These are phyloP conservation scores for Microcyclospora pomicola DNA, from an alignment of 2,329 filamentous ascomycete genomes.

Conservation along the genomic window DNA sequence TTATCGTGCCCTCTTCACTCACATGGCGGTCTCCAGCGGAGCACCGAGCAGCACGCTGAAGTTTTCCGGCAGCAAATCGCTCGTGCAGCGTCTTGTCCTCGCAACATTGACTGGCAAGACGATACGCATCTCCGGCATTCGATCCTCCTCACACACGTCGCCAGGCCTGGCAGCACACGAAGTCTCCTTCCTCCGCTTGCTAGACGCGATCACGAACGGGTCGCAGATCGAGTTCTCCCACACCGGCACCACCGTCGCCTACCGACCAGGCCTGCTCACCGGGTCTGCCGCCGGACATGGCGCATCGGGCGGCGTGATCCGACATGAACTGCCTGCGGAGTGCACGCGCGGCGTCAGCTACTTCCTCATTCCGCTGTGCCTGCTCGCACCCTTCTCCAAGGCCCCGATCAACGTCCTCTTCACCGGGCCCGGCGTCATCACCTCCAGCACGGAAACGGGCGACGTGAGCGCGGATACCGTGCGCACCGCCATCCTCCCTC, in stretches of 20 bases:
- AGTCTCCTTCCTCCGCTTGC: slow-evolving; percentile 85
- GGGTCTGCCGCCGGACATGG: slow-evolving; percentile 67
- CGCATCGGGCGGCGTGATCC: slow-evolving; percentile 59
- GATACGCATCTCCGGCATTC: slow-evolving; percentile 87
- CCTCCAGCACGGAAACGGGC: slow-evolving; percentile 64
- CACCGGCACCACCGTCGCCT: slow-evolving; percentile 85
- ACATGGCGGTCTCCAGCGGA: slow-evolving; percentile 16
- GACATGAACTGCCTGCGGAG: slow-evolving; percentile 63
- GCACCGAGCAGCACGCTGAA: slow-evolving; percentile 13
- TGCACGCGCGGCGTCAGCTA: slow-evolving; percentile 77
- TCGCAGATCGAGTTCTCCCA: slow-evolving; percentile 90
- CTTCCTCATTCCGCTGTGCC: slow-evolving; percentile 77
- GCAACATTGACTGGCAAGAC: slow-evolving; percentile 82
- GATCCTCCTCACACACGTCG: slow-evolving; percentile 68
- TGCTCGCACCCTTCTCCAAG: slow-evolving; percentile 88
- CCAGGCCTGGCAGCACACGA: slow-evolving; percentile 87
- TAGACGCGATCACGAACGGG: slow-evolving; percentile 92
- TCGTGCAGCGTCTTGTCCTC: slow-evolving; percentile 73
- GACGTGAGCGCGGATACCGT: slow-evolving; percentile 90
- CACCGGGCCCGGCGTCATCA: slow-evolving; percentile 83
- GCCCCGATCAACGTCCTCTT: slow-evolving; percentile 81
- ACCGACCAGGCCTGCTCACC: slow-evolving; percentile 82
- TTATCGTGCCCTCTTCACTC: too few species aligned
- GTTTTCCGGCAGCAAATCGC: slow-evolving; percentile 72
- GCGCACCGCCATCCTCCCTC: slow-evolving; percentile 77